Conservation (phyloP, 225 moss, liverwort and hornwort species). For the Anthoceros angustus region DNA sequence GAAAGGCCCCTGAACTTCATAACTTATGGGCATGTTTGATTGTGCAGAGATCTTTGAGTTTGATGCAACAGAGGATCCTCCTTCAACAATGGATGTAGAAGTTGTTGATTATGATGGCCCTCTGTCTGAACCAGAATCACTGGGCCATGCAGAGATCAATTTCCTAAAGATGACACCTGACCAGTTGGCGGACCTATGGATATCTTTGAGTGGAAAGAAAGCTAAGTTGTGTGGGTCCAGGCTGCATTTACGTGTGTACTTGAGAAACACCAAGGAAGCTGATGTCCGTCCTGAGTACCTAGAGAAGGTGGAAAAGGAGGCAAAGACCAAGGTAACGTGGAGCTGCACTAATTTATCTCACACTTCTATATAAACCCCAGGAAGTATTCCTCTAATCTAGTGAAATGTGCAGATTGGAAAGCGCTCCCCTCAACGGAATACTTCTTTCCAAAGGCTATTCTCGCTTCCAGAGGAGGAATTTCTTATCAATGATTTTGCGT, state of each 20-base stretch:
- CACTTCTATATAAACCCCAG: neutral
- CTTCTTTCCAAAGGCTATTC: slow-evolving; percentile 65
- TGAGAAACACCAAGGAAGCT: slow-evolving; percentile 41
- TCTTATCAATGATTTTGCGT: slow-evolving; percentile 76
- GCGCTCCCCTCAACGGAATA: slow-evolving; percentile 54
- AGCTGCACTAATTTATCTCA: neutral
- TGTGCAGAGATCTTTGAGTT: slow-evolving; percentile 76
- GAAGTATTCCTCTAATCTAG: neutral
- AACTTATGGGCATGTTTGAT: neutral
- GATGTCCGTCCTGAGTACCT: slow-evolving; percentile 48
- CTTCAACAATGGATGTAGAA: slow-evolving; percentile 66
- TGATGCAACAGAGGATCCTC: slow-evolving; percentile 67
- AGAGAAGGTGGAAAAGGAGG: slow-evolving; percentile 59
- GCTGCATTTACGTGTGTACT: slow-evolving; percentile 47
- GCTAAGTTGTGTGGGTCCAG: slow-evolving; percentile 44
- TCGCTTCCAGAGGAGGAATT: slow-evolving; percentile 64
- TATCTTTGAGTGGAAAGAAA: slow-evolving; percentile 43
- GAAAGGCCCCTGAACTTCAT: neutral
- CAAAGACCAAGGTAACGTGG: slow-evolving; percentile 46
- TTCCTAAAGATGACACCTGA: slow-evolving; percentile 51
- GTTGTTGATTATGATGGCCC: slow-evolving; percentile 86
- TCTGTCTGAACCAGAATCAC: slow-evolving; percentile 69
- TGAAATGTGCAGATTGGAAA: slow-evolving; percentile 32
- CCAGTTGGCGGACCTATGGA: slow-evolving; percentile 54
- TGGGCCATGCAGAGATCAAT: slow-evolving; percentile 56